Percentiles rank a stretch among this genome's conserved stretches.
These are phyloP conservation scores for Bruguiera gymnorhiza DNA, from an alignment of 345 rosid species.

Conservation along the genomic window DNA sequence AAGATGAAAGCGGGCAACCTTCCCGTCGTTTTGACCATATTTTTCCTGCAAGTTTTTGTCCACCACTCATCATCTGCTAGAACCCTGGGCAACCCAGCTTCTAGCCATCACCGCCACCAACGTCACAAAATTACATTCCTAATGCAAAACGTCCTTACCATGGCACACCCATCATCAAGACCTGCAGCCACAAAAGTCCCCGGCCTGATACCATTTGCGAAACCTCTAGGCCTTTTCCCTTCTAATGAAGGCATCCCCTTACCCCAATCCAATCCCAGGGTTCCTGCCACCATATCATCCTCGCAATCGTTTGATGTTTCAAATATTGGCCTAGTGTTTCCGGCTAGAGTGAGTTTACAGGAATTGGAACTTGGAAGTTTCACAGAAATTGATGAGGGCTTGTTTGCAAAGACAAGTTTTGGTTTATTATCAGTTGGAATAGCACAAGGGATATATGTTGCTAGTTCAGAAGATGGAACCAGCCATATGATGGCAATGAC, in stretches of 20 bases:
- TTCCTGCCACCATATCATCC: slow-evolving; percentile 16
- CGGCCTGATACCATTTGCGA: slow-evolving; percentile 40
- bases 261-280: slow-evolving; percentile 22
- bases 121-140: slow-evolving; percentile 39
- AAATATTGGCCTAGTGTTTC: slow-evolving; percentile 29
- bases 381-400: slow-evolving; percentile 33
- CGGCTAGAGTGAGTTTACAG: slow-evolving; percentile 40
- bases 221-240: slow-evolving; percentile 48
- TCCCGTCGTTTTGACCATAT: slow-evolving; percentile 1
- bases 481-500: slow-evolving; percentile 59
- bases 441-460: slow-evolving; percentile 50
- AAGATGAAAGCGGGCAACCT: slow-evolving; percentile 14
- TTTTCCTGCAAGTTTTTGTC: slow-evolving; percentile 19
- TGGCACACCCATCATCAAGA: slow-evolving; percentile 21
- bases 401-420: slow-evolving; percentile 18
- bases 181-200: slow-evolving; percentile 29
- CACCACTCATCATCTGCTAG: slow-evolving; percentile 32
- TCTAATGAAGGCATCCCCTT: slow-evolving; percentile 46
- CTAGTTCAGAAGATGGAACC: slow-evolving; percentile 40
- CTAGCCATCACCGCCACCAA: slow-evolving; percentile 10
- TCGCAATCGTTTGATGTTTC: slow-evolving; percentile 32
- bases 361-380: slow-evolving; percentile 45
- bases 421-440: slow-evolving; percentile 35
- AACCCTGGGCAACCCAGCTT: slow-evolving; percentile 27
- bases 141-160: slow-evolving; percentile 44